These are phyloP conservation scores for Jimgerdemannia flammicorona DNA, from an alignment of 192 early-diverging fungal genomes.

Conservation along the genomic window DNA sequence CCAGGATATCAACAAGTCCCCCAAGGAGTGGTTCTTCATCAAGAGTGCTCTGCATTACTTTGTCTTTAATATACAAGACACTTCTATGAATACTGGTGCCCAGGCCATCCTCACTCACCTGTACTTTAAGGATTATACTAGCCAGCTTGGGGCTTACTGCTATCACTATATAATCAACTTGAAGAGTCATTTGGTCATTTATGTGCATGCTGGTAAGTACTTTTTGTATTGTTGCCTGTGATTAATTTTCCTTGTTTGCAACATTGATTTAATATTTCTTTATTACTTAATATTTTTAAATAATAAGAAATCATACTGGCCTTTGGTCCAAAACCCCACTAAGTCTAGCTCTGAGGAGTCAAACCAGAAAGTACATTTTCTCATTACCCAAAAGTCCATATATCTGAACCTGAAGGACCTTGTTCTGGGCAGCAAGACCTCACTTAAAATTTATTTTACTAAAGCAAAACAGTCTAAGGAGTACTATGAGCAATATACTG, in stretches of 20 bases:
- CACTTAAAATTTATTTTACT: no score
- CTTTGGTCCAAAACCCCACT: not conserved
- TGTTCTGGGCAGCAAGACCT: no score
- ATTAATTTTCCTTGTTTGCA: no score
- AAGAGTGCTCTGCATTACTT: slow-evolving; percentile 20
- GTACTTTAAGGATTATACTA: slow-evolving; percentile 16
- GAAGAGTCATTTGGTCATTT: slow-evolving; percentile 18
- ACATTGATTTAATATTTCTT: no score
- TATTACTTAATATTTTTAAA: no score
- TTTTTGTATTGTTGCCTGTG: no score
- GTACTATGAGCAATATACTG: no score
- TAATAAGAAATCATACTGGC: no score
- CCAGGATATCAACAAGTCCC: slow-evolving; percentile 11
- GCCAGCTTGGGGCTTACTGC: slow-evolving; percentile 24
- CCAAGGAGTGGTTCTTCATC: slow-evolving; percentile 23
- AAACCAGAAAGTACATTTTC: no score
- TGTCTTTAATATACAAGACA: slow-evolving; percentile 19
- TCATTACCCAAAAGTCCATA: no score
- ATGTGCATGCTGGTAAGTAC: slow-evolving; percentile 4
- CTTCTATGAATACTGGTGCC: slow-evolving; percentile 1
- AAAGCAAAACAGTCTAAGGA: no score
- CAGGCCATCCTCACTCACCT: slow-evolving; percentile 14
- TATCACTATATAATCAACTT: slow-evolving; percentile 20
- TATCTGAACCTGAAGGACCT: no score
- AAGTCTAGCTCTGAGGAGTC: slow-evolving; percentile 1